These are phyloP conservation scores for Tilletia walkeri DNA, from an alignment of 1,284 basidiomycete species.

Conservation along the genomic window DNA sequence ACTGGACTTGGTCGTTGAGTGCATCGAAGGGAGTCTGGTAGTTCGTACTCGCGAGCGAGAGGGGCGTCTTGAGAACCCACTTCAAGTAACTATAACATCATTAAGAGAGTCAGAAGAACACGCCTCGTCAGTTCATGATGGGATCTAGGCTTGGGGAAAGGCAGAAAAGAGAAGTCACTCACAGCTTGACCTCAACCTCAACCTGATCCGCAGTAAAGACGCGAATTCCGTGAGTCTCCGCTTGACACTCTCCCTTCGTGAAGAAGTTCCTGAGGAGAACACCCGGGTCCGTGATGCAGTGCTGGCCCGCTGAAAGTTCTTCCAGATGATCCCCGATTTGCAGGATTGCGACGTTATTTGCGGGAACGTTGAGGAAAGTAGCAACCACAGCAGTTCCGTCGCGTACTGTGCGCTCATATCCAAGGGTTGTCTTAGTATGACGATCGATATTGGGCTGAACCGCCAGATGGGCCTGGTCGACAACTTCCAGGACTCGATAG, in stretches of 20 bases:
- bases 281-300: constrained; percentile 74
- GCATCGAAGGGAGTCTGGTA: constrained; percentile 78
- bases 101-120: constrained; percentile 63
- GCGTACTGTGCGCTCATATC: constrained; percentile 65
- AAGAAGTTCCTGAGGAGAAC: constrained; percentile 73
- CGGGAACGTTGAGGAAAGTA: constrained; percentile 71
- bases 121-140: too few species aligned
- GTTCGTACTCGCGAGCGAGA: constrained; percentile 68
- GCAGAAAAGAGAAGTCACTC: constrained; percentile 60
- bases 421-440: constrained; percentile 60
- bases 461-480: constrained; percentile 74
- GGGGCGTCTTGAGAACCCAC: constrained; percentile 21
- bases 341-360: constrained; percentile 76
- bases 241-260: constrained; percentile 74
- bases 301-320: constrained; percentile 72
- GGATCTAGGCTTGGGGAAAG: too few species aligned
- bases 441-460: constrained; percentile 60
- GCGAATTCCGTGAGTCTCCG: constrained; percentile 69
- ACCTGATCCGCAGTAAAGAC: constrained; percentile 79
- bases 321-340: constrained; percentile 75
- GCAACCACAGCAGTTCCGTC: constrained; percentile 18
- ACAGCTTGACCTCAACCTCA: constrained; percentile 73
- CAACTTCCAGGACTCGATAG: constrained; percentile 71
- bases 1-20: constrained; percentile 73
- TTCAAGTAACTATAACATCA: constrained; percentile 64